Evolutionary conservation across 2,329 filamentous ascomycete genomes (phyloP), one percentile per base, ranked within the genome.

Genomic region (Allantophomopsis cytisporea): DNA sequence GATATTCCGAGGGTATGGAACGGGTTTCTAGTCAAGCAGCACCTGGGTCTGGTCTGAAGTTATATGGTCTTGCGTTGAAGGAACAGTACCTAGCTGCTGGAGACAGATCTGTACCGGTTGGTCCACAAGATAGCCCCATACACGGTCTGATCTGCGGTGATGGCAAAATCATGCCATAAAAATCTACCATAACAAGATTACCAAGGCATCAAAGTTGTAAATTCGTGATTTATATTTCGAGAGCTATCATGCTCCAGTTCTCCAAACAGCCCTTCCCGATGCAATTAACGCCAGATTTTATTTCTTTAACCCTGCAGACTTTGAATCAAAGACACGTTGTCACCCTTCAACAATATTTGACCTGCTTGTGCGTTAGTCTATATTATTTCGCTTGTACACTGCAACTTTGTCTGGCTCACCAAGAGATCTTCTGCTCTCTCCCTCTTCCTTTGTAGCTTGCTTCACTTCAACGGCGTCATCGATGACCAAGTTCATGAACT

Each of bases 401-500:
- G 11, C 13, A 3, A 28, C 8, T 8, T 28, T 28, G 11, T 14
- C n/a, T 8, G 37, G 63, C 71, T 45, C 71, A 94, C 88, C 89
- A 39, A 95, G 60, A 34, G 77, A 69, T 60, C 84, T 78, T 58
- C 88, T 73, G 49, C 76, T 78, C 63, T 93, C 88, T 49, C 80
- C 76, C 33, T 83, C 80, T 13, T 75, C 78, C 68, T 93, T 94
- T 46, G 83, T 87, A 40, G 84, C 69, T 56, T 86, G 74, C 60
- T 80, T 83, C 35, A 98, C 87, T 63, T 96, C 89, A 41, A 95
- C 77, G 21, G 91, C 91, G 52, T 98, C 87, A 56, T 98, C 91
- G 49, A 94, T 74, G 31, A 96, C 91, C 37, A 98, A 69, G 65
- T 98, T 98, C 88, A 98, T 95, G 66, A 96, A 98, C 62, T 98